Evolutionary conservation across 345 rosid genomes (phyloP), one percentile per base, ranked within the genome.

Genomic region (Salix dunnii): DNA sequence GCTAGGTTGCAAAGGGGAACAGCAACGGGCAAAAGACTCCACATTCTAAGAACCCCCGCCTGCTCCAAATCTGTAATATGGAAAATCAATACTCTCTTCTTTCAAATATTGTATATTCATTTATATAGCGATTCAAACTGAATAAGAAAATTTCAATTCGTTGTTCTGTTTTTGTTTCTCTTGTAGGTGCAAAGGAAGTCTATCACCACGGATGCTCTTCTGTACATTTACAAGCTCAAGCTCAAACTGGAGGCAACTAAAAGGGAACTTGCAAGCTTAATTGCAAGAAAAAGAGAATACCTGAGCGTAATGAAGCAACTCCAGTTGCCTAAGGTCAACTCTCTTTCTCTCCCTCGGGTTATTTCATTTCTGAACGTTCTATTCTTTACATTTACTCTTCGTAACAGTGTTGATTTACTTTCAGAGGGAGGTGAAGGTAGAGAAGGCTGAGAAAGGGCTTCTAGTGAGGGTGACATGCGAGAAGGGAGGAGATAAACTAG

Each of bases 341-440:
- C 48, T 63, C 48, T 64, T 68, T 66, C 67, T 51, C 18, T n/a
- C 48, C 49, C 74, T 68, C 51, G 3, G 11, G 67, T 33, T 51
- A 69, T 33, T 21, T 71, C 16, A 62, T 9, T 72, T 16, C 16
- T 33, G 4, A 3, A 3, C 48, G 20, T n/a, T 5, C 8, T 36
- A 13, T 11, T 66, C 2, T 30, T 51, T 0, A 10, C 40, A 7
- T 9, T 38, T 38, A 7, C 40, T 38, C 1, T 38, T 2, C 14
- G 43, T 42, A 18, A 4, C 27, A 3, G 10, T 31, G 40, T 66
- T 9, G 4, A 25, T 12, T 43, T 28, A 36, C 33, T 27, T 69
- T 55, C 60, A 72, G 78, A 80, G 80, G 90, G 91, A 88, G 66
- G 90, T 94, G 82, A 85, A 83, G 80, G 96, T 92, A 67, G 90